A percentile compares a stretch with the other conserved stretches of the same genome.
Conservation (phyloP, 805 yeast genomes). For the Wickerhamiella brachini region DNA sequence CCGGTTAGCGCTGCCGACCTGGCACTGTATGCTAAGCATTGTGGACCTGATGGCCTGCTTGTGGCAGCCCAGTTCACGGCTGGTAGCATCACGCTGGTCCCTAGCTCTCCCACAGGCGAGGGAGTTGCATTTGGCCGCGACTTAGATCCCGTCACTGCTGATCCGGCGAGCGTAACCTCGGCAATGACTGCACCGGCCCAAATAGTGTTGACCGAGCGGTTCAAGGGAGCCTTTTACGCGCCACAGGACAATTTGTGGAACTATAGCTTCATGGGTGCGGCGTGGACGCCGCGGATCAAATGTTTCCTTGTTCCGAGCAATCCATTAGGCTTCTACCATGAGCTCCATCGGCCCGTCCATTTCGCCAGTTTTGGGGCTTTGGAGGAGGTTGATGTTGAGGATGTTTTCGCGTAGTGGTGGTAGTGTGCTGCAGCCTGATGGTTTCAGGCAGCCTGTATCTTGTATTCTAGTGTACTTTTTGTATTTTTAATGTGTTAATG, state of each 20-base stretch:
- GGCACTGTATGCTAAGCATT: constrained; percentile 38
- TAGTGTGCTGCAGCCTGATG: too few species aligned
- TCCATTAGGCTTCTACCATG: constrained; percentile 76
- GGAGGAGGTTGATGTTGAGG: constrained; percentile 31
- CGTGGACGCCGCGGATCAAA: constrained; percentile 51
- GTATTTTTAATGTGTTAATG: too few species aligned
- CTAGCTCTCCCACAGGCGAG: constrained; percentile 42
- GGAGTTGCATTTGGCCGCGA: constrained; percentile 41
- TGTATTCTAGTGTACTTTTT: background rate
- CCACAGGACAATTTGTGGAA: constrained; percentile 86
- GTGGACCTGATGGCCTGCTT: constrained; percentile 34
- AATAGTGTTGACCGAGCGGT: constrained; percentile 55
- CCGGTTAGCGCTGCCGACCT: constrained; percentile 31
- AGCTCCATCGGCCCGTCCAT: constrained; percentile 77
- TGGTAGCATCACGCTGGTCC: constrained; percentile 70
- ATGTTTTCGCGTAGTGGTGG: constrained; percentile 35
- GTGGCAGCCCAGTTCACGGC: constrained; percentile 62
- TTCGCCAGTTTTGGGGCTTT: constrained; percentile 60
- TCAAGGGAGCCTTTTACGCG: constrained; percentile 71
- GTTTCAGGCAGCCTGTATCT: too few species aligned
- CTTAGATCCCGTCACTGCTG: constrained; percentile 24
- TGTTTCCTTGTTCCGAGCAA: constrained; percentile 58
- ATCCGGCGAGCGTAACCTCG: constrained; percentile 30
- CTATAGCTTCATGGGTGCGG: constrained; percentile 73
- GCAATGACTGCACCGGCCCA: constrained; percentile 41